phyloP scores from a whole-genome alignment of 73 alveolate species.

The Paramecium octaurelia region DNA sequence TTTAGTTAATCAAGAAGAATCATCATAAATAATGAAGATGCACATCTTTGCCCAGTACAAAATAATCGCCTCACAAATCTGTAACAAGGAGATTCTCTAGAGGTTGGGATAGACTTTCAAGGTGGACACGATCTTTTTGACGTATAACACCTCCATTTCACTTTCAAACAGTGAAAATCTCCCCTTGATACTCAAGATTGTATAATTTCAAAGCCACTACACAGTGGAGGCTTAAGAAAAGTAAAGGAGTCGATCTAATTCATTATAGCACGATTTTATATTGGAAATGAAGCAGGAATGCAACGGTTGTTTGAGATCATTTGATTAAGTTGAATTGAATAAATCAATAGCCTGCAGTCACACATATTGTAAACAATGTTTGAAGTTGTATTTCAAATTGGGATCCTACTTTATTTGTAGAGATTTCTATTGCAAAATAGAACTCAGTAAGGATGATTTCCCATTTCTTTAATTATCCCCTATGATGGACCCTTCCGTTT shows the following conservation, averaged over 20 bases:
- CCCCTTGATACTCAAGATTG: not conserved
- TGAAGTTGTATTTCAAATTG: not conserved
- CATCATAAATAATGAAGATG: not conserved
- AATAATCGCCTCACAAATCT: not conserved
- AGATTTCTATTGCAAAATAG: slow-evolving; percentile 4
- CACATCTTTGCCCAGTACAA: not conserved
- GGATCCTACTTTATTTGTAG: slow-evolving; percentile 3
- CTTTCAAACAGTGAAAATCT: not conserved
- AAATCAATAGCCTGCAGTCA: not conserved
- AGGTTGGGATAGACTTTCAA: not conserved
- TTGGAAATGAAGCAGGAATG: slow-evolving; percentile 19
- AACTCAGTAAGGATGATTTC: not conserved
- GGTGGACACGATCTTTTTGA: not conserved
- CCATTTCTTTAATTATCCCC: slow-evolving; percentile 21
- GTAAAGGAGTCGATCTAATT: not conserved
- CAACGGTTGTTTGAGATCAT: not conserved
- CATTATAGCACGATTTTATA: not conserved
- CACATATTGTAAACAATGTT: slow-evolving; percentile 11
- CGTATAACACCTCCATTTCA: not conserved
- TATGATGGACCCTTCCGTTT: not conserved
- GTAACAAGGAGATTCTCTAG: not conserved
- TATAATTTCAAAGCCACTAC: not conserved
- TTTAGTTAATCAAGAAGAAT: not conserved
- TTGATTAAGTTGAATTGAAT: not conserved
- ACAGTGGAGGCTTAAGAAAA: not conserved